Evolutionary conservation across 1,284 basidiomycete species (phyloP).

Genomic region (Cutaneotrichosporon sp.): DNA sequence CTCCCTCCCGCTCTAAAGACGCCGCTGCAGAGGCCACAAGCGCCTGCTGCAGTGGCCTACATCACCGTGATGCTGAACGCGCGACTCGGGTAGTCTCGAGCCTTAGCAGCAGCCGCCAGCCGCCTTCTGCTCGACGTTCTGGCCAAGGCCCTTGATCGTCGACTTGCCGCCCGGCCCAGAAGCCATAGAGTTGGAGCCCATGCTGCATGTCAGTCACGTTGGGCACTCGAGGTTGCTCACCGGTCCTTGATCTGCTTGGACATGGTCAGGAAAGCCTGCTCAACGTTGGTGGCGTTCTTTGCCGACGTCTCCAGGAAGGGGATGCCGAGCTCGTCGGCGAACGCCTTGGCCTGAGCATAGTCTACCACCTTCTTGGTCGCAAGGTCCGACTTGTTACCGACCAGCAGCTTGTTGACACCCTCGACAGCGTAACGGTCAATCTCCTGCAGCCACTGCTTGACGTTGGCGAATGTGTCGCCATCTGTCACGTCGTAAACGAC

Average conservation of each 20-base stretch:
- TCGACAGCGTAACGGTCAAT: constrained; percentile 99
- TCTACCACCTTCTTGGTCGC: constrained; percentile 99
- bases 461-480: constrained; percentile 80
- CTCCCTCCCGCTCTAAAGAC: constrained; percentile 5
- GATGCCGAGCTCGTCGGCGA: constrained; percentile 90
- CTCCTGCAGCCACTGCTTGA: constrained; percentile 99
- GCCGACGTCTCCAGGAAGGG: constrained; percentile 99
- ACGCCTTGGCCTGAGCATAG: constrained; percentile 95
- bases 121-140: constrained; percentile 68
- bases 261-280: constrained; percentile 99
- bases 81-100: background rate
- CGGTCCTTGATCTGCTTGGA: constrained; percentile 97
- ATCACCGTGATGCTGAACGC: background rate
- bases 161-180: constrained; percentile 51
- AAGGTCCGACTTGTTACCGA: constrained; percentile 97
- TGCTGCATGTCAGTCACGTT: constrained; percentile 44
- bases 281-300: constrained; percentile 97
- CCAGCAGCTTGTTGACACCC: constrained; percentile 95
- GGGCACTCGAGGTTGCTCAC: constrained; percentile 32
- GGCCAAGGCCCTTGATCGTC: constrained; percentile 57
- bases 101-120: constrained; percentile 67
- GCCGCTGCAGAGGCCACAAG: background rate
- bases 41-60: too few species aligned
- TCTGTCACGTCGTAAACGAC: constrained; percentile 99
- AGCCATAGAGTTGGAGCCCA: constrained; percentile 51